phyloP scores from a whole-genome alignment of 139 green algal species.

The Closterium sp. region DNA sequence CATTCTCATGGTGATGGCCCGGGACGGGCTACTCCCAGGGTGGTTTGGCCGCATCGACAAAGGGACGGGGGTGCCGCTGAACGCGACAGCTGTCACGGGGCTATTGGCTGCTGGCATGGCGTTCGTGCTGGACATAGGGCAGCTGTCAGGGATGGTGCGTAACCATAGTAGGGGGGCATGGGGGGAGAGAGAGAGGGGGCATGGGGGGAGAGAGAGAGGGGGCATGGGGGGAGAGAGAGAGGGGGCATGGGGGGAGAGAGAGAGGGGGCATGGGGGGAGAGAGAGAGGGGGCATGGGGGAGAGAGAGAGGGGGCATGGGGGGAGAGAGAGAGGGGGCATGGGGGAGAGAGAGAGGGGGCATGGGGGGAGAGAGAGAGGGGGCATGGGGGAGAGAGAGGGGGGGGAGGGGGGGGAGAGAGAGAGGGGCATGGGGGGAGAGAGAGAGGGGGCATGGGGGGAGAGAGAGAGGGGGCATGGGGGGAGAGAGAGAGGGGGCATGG shows the following conservation, averaged over 20 bases:
- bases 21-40: constrained; percentile 33
- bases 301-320: not conserved
- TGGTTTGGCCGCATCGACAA: constrained; percentile 19
- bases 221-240: too few species aligned
- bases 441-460: too few species aligned
- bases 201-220: too few species aligned
- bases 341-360: not conserved
- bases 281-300: not conserved
- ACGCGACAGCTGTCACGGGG: constrained; percentile 28
- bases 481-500: too few species aligned
- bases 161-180: too few species aligned
- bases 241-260: not conserved
- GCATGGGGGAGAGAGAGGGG: too few species aligned
- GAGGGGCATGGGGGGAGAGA: not conserved
- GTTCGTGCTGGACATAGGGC: constrained; percentile 32
- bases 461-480: not conserved
- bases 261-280: too few species aligned
- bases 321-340: too few species aligned
- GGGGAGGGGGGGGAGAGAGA: too few species aligned
- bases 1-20: constrained; percentile 34
- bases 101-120: constrained; percentile 23
- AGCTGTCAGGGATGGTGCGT: constrained; percentile 39
- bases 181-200: too few species aligned
- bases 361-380: too few species aligned
- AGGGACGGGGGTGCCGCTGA: constrained; percentile 12